These are phyloP conservation scores for Paramecium tetraurelia DNA, from an alignment of 73 alveolate species.

Conservation along the genomic window DNA sequence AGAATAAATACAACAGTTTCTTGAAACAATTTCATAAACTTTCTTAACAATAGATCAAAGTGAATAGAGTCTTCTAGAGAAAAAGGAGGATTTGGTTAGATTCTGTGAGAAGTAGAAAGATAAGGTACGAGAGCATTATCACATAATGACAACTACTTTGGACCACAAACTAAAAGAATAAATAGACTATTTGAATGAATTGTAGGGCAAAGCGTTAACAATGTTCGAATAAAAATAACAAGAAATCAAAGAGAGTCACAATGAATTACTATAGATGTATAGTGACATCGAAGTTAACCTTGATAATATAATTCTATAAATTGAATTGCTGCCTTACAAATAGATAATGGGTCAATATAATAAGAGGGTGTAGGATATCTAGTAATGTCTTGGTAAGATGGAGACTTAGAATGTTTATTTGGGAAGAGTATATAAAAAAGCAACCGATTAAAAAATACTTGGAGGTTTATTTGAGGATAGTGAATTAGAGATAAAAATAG, in stretches of 20 bases:
- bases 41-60: background rate
- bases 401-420: background rate
- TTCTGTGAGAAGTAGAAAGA: slow-evolving; percentile 14
- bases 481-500: slow-evolving; percentile 9
- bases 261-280: slow-evolving; percentile 17
- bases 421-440: slow-evolving; percentile 7
- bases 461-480: slow-evolving; percentile 42
- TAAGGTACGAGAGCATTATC: slow-evolving; percentile 10
- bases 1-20: slow-evolving; percentile 23
- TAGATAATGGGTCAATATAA: slow-evolving; percentile 31
- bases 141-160: background rate
- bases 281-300: slow-evolving; percentile 39
- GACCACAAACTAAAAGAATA: slow-evolving; percentile 32
- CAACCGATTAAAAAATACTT: background rate
- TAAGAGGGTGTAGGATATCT: slow-evolving; percentile 14
- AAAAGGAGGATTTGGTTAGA: slow-evolving; percentile 3
- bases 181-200: slow-evolving; percentile 20
- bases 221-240: background rate
- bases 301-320: background rate
- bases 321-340: background rate
- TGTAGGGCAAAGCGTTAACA: background rate
- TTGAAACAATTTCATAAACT: background rate
- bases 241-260: background rate
- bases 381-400: background rate
- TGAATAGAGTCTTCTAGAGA: slow-evolving; percentile 9